Conservation (phyloP, 2,329 filamentous ascomycete genomes). For the Penicillium digitatum region DNA sequence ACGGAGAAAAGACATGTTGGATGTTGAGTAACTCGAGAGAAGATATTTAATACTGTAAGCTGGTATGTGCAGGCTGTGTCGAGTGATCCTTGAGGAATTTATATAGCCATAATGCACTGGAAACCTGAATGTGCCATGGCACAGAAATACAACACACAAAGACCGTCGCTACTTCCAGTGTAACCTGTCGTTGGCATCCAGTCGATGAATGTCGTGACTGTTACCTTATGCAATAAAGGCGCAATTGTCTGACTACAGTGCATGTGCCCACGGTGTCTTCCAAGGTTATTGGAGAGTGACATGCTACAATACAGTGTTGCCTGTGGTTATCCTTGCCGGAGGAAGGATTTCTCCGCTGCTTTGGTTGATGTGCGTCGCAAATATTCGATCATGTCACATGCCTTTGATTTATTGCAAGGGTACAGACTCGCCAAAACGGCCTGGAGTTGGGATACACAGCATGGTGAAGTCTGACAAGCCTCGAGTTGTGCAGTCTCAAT, state of each 20-base stretch:
- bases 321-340: not conserved
- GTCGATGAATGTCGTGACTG: not conserved
- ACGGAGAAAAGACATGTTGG: conserved; percentile 37
- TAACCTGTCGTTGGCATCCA: not conserved
- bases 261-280: not conserved
- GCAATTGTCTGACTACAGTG: not conserved
- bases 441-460: not conserved
- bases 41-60: not conserved
- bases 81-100: not conserved
- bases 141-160: not conserved
- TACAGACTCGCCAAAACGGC: not conserved
- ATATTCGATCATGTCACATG: conserved; percentile 21
- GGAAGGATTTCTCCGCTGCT: conserved; percentile 16
- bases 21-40: not conserved
- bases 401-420: not conserved
- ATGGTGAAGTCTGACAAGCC: not conserved
- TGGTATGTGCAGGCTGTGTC: not conserved
- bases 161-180: not conserved
- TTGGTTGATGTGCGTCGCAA: conserved; percentile 20
- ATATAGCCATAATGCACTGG: not conserved
- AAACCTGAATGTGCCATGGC: not conserved
- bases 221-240: not conserved
- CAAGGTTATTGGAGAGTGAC: not conserved
- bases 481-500: not conserved
- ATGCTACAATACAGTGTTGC: not conserved